Conservation (phyloP, 345 rosid species). For the Hirschfeldia incana region DNA sequence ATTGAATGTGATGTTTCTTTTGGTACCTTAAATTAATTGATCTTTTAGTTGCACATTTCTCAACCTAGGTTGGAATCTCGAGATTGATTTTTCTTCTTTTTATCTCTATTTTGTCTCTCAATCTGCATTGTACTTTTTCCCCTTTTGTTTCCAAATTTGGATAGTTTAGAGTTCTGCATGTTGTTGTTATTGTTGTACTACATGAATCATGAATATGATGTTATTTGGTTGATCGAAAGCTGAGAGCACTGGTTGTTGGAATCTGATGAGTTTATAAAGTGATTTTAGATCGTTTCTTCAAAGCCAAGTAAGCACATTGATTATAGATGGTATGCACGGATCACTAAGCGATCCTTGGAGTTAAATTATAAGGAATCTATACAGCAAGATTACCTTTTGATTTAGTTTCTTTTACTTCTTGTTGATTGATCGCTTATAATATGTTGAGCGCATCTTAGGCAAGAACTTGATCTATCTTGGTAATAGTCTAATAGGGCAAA, state of each 20-base stretch:
- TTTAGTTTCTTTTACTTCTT: neutral
- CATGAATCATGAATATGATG: neutral
- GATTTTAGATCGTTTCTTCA: constrained; percentile 23
- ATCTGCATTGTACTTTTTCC: constrained; percentile 20
- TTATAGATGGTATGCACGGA: neutral
- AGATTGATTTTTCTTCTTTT: constrained; percentile 17
- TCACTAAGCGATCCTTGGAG: neutral
- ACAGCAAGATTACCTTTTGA: neutral
- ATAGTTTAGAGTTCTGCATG: constrained; percentile 13
- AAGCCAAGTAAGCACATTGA: constrained; percentile 33
- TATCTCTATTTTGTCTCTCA: neutral
- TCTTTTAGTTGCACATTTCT: constrained; percentile 18
- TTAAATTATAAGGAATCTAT: neutral
- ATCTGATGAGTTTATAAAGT: neutral
- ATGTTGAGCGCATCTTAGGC: neutral
- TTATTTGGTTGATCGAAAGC: neutral
- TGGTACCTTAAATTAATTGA: constrained; percentile 1
- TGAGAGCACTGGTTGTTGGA: neutral
- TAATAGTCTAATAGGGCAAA: neutral
- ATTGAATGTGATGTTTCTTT: neutral
- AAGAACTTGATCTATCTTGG: neutral
- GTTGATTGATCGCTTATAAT: neutral
- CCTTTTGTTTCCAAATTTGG: neutral
- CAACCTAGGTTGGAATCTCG: constrained; percentile 23
- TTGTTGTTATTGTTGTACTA: constrained; percentile 17